Evolutionary conservation across 108 stramenopile genomes (phyloP).

Genomic region (Pseudonitzschia multiseries): DNA sequence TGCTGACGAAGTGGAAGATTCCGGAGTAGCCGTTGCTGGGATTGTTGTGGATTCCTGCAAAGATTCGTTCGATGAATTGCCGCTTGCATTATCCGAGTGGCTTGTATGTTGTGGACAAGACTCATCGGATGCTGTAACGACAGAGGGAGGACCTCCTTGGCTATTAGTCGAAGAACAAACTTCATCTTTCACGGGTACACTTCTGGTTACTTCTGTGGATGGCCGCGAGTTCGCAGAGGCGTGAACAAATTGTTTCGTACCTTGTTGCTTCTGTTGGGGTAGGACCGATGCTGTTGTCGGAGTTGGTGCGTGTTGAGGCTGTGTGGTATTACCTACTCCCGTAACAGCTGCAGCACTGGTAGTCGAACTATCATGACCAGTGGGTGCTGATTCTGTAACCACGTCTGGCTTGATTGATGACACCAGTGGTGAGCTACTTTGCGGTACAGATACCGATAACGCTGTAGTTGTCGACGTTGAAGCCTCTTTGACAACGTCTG

Average conservation of each 20-base stretch:
- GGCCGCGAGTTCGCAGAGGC: not conserved
- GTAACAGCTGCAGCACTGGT: not conserved
- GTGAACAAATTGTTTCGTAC: not conserved
- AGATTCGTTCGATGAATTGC: constrained; percentile 1
- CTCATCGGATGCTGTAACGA: constrained; percentile 1
- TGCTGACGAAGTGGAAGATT: not conserved
- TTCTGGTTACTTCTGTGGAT: not conserved
- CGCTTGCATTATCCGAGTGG: not conserved
- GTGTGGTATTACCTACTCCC: not conserved
- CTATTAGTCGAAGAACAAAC: not conserved
- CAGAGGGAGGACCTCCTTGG: not conserved
- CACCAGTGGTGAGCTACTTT: not conserved
- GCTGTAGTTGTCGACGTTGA: not conserved
- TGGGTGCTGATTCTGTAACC: not conserved
- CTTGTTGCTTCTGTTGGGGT: not conserved
- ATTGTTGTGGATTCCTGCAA: not conserved
- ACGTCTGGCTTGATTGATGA: not conserved
- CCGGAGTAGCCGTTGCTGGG: not conserved
- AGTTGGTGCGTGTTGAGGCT: not conserved
- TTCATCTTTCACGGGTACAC: constrained; percentile 9
- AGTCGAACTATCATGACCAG: not conserved
- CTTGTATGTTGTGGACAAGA: not conserved
- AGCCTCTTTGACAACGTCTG: not conserved
- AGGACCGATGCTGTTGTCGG: not conserved
- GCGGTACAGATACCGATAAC: not conserved